These are phyloP conservation scores for Porphyrellus sp. DNA, from an alignment of 1,284 basidiomycete species.

Conservation along the genomic window DNA sequence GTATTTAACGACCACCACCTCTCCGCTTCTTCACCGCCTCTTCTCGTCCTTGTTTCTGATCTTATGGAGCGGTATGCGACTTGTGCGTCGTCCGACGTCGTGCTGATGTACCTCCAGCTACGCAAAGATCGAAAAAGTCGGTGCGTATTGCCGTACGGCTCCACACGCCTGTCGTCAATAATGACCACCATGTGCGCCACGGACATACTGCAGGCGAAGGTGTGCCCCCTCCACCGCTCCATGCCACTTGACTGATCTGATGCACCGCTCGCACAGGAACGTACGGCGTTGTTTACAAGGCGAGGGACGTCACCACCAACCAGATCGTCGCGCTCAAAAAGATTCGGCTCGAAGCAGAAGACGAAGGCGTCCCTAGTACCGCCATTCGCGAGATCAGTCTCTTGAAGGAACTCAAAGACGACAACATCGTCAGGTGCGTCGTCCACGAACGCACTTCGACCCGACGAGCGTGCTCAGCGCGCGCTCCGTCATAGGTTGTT, in stretches of 20 bases:
- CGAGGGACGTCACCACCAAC: conserved; percentile 70
- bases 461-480: conserved; percentile 17
- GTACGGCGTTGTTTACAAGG: conserved; percentile 98
- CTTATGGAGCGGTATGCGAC: conserved; percentile 33
- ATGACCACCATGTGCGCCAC: conserved; percentile 23
- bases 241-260: not conserved
- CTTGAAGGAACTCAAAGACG: conserved; percentile 94
- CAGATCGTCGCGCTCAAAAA: conserved; percentile 93
- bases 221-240: conserved; percentile 24
- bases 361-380: conserved; percentile 96
- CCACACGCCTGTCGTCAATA: conserved; percentile 3
- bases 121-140: conserved; percentile 71
- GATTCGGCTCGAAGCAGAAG: conserved; percentile 96
- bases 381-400: conserved; percentile 97
- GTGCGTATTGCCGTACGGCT: conserved; percentile 45
- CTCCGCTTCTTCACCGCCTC: not conserved
- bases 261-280: conserved; percentile 62
- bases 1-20: conserved; percentile 23
- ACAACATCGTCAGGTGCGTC: conserved; percentile 84
- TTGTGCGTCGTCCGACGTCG: conserved; percentile 5
- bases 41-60: not conserved
- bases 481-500: conserved; percentile 61
- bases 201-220: conserved; percentile 50
- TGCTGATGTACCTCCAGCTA: conserved; percentile 43
- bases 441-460: not conserved